Conservation (phyloP, 2,329 filamentous ascomycete species). For the Orbilia brochopaga region DNA sequence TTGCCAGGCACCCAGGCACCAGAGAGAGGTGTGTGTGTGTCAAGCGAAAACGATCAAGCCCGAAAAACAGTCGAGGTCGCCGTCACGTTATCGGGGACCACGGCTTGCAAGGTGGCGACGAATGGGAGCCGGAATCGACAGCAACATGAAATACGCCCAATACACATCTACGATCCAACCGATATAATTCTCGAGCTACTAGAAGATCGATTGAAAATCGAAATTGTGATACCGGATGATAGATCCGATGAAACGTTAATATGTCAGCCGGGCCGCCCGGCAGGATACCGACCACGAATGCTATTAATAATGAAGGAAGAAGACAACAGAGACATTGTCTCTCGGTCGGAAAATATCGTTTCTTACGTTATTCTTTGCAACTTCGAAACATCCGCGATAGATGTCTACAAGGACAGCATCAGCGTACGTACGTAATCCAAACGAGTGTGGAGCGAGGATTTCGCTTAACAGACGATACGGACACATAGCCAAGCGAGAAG, state of each 20-base stretch:
- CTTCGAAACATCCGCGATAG: neutral
- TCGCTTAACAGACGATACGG: neutral
- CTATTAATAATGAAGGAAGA: neutral
- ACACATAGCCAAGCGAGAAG: neutral
- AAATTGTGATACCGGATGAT: neutral
- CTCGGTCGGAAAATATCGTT: conserved; percentile 34
- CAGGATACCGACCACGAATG: neutral
- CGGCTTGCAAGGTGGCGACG: neutral
- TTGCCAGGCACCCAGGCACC: conserved; percentile 1
- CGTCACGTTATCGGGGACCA: conserved; percentile 34
- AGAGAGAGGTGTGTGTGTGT: conserved; percentile 4
- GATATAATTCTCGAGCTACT: conserved; percentile 3
- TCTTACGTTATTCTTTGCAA: neutral
- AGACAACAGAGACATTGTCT: conserved; percentile 12
- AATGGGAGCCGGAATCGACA: neutral
- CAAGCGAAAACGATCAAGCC: conserved; percentile 47
- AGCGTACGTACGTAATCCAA: too few relatives aligned
- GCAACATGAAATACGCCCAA: neutral
- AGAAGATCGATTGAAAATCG: neutral
- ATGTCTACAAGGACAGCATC: too few relatives aligned
- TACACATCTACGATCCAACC: neutral
- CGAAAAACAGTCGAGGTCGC: conserved; percentile 32
- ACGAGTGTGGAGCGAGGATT: neutral
- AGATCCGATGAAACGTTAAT: neutral
- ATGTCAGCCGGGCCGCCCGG: neutral